These are phyloP conservation scores for Yarrowia porcina DNA, from an alignment of 805 yeast genomes.

Conservation along the genomic window DNA sequence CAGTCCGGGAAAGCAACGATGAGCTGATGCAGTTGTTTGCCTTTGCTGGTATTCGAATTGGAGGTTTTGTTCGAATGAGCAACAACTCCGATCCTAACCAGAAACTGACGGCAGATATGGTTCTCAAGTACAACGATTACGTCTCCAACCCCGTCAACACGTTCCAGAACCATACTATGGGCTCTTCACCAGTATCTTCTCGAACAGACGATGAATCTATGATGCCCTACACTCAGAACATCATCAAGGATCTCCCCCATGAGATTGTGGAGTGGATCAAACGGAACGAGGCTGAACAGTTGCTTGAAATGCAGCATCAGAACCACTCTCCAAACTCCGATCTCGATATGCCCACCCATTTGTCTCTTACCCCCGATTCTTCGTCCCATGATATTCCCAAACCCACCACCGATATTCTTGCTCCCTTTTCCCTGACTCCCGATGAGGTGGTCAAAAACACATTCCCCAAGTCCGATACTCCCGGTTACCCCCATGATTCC, in stretches of 20 bases:
- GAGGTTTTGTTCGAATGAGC: conserved; percentile 14
- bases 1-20: conserved; percentile 20
- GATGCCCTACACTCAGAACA: conserved; percentile 7
- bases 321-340: conserved; percentile 16
- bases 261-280: conserved; percentile 22
- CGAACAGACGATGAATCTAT: conserved; percentile 2
- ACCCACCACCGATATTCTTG: not conserved
- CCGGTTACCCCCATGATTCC: not conserved
- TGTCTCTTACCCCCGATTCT: not conserved
- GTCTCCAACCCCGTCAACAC: conserved; percentile 7
- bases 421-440: conserved; percentile 11
- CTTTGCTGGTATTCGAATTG: conserved; percentile 26
- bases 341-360: not conserved
- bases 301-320: not conserved
- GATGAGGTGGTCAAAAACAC: conserved; percentile 11
- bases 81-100: conserved; percentile 5
- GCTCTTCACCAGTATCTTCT: not conserved
- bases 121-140: conserved; percentile 18
- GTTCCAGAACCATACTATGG: conserved; percentile 3
- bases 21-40: conserved; percentile 29
- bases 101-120: conserved; percentile 14
- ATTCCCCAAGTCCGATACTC: conserved; percentile 10
- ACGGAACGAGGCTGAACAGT: not conserved
- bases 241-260: conserved; percentile 18
- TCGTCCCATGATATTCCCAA: not conserved